Conservation (phyloP, 2,329 filamentous ascomycete genomes). For the Fusarium luffae region DNA sequence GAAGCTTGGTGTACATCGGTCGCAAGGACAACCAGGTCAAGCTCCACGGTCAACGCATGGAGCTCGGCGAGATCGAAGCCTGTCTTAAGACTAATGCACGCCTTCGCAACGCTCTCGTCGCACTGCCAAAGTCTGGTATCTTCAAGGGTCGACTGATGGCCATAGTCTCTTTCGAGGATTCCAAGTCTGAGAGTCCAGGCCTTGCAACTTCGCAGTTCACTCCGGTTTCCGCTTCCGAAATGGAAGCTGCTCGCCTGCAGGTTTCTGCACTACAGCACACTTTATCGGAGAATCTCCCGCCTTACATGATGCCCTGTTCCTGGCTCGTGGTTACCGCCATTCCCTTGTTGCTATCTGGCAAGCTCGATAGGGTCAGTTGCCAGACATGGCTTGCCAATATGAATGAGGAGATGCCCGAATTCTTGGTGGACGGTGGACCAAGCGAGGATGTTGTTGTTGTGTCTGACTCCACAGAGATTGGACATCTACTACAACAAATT, state of each 20-base stretch:
- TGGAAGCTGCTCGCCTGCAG: neutral
- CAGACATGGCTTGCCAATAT: slow-evolving; percentile 57
- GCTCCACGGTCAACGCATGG: slow-evolving; percentile 62
- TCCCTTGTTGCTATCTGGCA: slow-evolving; percentile 29
- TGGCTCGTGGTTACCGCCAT: slow-evolving; percentile 29
- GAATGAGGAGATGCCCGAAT: slow-evolving; percentile 52
- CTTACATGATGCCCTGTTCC: slow-evolving; percentile 32
- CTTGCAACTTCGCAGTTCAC: neutral
- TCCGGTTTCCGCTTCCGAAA: neutral
- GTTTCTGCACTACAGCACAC: slow-evolving; percentile 1
- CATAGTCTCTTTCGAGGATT: slow-evolving; percentile 15
- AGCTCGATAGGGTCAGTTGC: slow-evolving; percentile 46
- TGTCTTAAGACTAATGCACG: slow-evolving; percentile 64
- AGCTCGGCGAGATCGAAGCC: slow-evolving; percentile 54
- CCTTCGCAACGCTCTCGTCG: slow-evolving; percentile 60
- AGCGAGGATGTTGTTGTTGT: slow-evolving; percentile 4
- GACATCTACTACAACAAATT: slow-evolving; percentile 41
- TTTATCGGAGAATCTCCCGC: slow-evolving; percentile 20
- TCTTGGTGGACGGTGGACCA: slow-evolving; percentile 51
- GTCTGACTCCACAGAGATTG: neutral
- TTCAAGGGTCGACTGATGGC: slow-evolving; percentile 30
- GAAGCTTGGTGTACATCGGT: slow-evolving; percentile 58
- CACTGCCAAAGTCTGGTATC: slow-evolving; percentile 46
- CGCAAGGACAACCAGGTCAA: slow-evolving; percentile 56
- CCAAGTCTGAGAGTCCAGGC: neutral